phyloP scores from a whole-genome alignment of 768 basidiomycete genomes.

The Hortiboletus flavorubellus region DNA sequence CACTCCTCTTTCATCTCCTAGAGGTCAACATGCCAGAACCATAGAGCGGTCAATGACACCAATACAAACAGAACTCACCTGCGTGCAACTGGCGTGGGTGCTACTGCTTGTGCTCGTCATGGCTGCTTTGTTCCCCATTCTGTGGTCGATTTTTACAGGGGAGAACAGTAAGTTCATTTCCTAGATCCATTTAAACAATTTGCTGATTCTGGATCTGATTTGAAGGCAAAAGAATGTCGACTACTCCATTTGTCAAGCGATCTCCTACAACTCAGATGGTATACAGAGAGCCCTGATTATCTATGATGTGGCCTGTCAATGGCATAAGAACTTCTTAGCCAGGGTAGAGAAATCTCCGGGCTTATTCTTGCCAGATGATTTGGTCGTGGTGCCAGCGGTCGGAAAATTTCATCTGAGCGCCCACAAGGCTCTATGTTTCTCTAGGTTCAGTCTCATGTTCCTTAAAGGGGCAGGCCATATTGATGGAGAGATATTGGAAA shows the following conservation, averaged over 20 bases:
- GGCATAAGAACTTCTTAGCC: slow-evolving; percentile 13
- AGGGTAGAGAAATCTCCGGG: background rate
- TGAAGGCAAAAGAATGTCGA: slow-evolving; percentile 30
- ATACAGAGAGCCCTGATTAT: slow-evolving; percentile 12
- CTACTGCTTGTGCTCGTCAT: background rate
- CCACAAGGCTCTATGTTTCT: slow-evolving; percentile 24
- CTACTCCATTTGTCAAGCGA: slow-evolving; percentile 21
- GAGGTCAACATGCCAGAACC: background rate
- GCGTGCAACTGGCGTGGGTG: background rate
- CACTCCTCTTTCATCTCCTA: background rate
- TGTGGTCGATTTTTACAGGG: slow-evolving; percentile 32
- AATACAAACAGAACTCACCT: background rate
- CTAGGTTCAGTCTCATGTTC: slow-evolving; percentile 22
- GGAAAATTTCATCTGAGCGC: slow-evolving; percentile 34
- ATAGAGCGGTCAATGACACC: background rate
- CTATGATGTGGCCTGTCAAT: slow-evolving; percentile 33
- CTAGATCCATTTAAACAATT: too few species aligned
- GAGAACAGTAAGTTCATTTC: slow-evolving; percentile 13
- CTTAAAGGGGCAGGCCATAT: slow-evolving; percentile 23
- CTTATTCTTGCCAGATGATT: background rate
- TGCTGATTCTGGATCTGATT: background rate
- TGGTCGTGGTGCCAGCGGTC: slow-evolving; percentile 16
- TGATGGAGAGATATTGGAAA: slow-evolving; percentile 36
- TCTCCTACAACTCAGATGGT: slow-evolving; percentile 4
- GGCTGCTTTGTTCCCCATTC: slow-evolving; percentile 24